phyloP scores from a whole-genome alignment of 1,139 yeast species.

The Taphrina communis region DNA sequence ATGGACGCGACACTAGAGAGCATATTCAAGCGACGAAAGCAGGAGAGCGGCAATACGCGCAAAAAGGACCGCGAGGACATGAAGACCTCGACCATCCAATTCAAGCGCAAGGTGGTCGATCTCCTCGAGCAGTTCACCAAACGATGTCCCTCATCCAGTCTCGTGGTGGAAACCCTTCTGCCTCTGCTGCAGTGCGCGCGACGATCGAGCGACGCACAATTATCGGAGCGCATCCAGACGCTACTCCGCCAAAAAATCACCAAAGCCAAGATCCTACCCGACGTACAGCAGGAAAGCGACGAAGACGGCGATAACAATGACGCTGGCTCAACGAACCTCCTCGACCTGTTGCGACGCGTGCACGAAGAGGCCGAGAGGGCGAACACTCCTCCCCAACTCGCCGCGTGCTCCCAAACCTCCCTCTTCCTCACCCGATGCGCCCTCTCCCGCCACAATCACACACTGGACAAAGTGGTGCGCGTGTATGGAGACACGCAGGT shows the following conservation, averaged over 20 bases:
- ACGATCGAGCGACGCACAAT: constrained; percentile 68
- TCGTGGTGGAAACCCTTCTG: constrained; percentile 57
- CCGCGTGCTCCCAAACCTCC: constrained; percentile 68
- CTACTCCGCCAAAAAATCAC: constrained; percentile 65
- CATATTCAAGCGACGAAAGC: constrained; percentile 67
- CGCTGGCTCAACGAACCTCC: constrained; percentile 21
- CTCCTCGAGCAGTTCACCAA: constrained; percentile 68
- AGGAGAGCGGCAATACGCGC: constrained; percentile 47
- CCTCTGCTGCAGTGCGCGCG: constrained; percentile 69
- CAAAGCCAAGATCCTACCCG: constrained; percentile 23
- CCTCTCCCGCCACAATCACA: constrained; percentile 33
- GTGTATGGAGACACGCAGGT: constrained; percentile 64
- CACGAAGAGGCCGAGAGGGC: constrained; percentile 57
- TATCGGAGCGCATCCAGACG: constrained; percentile 78
- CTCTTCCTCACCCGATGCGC: constrained; percentile 68
- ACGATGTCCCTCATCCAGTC: constrained; percentile 56
- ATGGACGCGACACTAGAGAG: constrained; percentile 82
- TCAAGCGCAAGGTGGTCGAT: constrained; percentile 80
- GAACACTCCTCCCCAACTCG: constrained; percentile 59
- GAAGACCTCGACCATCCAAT: constrained; percentile 73
- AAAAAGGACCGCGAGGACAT: constrained; percentile 50
- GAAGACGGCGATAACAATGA: too few species aligned
- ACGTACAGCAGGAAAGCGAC: neutral
- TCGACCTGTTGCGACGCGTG: constrained; percentile 49
- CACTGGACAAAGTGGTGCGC: constrained; percentile 55